Evolutionary conservation across 129 eudicot genomes (phyloP).

Genomic region (Logfia minima): DNA sequence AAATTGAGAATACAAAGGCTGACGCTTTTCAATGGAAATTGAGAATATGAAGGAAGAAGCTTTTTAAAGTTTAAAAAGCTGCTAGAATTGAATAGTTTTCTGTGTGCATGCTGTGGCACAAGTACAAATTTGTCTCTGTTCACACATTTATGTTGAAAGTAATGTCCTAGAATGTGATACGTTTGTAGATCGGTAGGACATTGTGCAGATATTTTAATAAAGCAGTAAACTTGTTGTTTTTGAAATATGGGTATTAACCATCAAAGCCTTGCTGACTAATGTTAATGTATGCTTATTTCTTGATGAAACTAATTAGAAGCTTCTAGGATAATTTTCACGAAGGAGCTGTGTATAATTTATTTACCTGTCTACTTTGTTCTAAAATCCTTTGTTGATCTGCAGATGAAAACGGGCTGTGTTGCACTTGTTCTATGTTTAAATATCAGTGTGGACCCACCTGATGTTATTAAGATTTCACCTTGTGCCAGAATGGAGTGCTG

Average conservation of each 20-base stretch:
- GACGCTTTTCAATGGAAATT: not conserved
- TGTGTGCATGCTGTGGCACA: constrained; percentile 12
- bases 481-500: constrained; percentile 99
- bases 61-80: not conserved
- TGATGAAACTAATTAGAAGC: constrained; percentile 5
- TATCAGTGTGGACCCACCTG: constrained; percentile 95
- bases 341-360: not conserved
- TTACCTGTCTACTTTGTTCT: constrained; percentile 6
- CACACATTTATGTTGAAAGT: not conserved
- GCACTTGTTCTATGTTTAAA: constrained; percentile 95
- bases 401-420: constrained; percentile 99
- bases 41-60: not conserved
- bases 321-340: not conserved
- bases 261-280: not conserved
- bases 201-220: constrained; percentile 6
- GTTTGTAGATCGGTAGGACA: not conserved
- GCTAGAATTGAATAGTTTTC: not conserved
- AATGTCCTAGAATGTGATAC: constrained; percentile 8
- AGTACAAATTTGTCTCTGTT: constrained; percentile 2
- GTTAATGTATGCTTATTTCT: not conserved
- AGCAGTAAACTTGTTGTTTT: not conserved
- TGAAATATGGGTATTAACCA: not conserved
- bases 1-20: not conserved
- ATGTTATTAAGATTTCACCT: constrained; percentile 96
- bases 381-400: constrained; percentile 33